Conservation (phyloP, 139 green algal species). For the Prasinococcaceae sp. region DNA sequence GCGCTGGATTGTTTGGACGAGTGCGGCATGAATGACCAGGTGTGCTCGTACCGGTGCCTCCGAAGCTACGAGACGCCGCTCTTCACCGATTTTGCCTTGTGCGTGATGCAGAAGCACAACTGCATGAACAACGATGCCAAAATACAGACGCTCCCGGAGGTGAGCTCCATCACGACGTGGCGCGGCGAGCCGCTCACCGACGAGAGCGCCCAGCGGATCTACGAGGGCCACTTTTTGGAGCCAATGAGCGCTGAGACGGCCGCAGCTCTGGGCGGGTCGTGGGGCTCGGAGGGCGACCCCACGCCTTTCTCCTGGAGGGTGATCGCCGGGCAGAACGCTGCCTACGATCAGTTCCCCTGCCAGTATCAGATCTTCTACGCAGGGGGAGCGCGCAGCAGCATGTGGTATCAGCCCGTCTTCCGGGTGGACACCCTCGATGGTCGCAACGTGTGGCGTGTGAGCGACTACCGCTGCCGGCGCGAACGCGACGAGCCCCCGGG, state of each 20-base stretch:
- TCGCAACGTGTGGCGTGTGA: slow-evolving; percentile 11
- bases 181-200: slow-evolving; percentile 58
- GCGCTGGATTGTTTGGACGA: slow-evolving; percentile 62
- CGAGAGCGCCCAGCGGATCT: slow-evolving; percentile 54
- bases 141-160: slow-evolving; percentile 26
- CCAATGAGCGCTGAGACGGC: too few relatives aligned
- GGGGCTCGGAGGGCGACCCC: too few relatives aligned
- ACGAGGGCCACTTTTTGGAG: too few relatives aligned
- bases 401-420: slow-evolving; percentile 61
- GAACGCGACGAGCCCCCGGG: slow-evolving; percentile 8
- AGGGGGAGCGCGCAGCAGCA: slow-evolving; percentile 44
- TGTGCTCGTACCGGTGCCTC: slow-evolving; percentile 76
- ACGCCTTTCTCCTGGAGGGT: slow-evolving; percentile 43
- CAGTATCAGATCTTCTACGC: slow-evolving; percentile 73
- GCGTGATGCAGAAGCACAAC: slow-evolving; percentile 93
- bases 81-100: slow-evolving; percentile 76
- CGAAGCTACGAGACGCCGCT: slow-evolving; percentile 69
- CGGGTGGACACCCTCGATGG: slow-evolving; percentile 15
- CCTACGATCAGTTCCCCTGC: slow-evolving; percentile 82
- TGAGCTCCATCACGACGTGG: slow-evolving; percentile 58
- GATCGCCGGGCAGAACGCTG: slow-evolving; percentile 36
- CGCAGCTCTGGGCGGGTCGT: too few relatives aligned
- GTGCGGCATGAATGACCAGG: slow-evolving; percentile 79
- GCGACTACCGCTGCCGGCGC: slow-evolving; percentile 14
- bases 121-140: slow-evolving; percentile 49